A percentile compares a stretch with the other conserved stretches of the same genome.
Conservation (phyloP, 495 filamentous ascomycete genomes). For the Penicillium parvum region DNA sequence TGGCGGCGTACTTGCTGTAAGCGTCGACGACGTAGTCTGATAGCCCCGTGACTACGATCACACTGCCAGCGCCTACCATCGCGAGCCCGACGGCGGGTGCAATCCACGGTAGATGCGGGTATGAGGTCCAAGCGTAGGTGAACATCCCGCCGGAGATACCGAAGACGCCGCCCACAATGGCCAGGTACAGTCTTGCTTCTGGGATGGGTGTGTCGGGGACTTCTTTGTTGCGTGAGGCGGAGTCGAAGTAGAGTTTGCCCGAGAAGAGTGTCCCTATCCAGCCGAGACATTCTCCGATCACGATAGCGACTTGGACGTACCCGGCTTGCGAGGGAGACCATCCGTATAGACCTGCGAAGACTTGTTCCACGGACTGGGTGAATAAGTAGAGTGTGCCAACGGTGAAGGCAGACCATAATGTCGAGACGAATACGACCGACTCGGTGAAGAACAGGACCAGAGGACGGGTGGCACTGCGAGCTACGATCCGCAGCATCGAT, state of each 20-base stretch:
- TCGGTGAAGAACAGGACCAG: conserved; percentile 48
- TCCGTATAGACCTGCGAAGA: conserved; percentile 31
- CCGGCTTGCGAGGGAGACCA: conserved; percentile 31
- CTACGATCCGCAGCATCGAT: conserved; percentile 19
- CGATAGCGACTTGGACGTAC: conserved; percentile 37
- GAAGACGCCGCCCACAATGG: conserved; percentile 26
- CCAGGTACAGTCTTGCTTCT: conserved; percentile 34
- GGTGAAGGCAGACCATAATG: conserved; percentile 48
- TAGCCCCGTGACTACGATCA: conserved; percentile 27
- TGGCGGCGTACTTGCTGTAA: conserved; percentile 31
- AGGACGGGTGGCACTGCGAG: conserved; percentile 34
- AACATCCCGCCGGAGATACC: conserved; percentile 37
- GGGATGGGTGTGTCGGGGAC: conserved; percentile 30
- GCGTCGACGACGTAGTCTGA: conserved; percentile 33
- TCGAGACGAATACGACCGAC: conserved; percentile 47
- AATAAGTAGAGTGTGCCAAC: conserved; percentile 50
- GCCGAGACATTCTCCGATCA: conserved; percentile 31
- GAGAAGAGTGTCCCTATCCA: conserved; percentile 25
- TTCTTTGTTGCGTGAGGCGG: conserved; percentile 28
- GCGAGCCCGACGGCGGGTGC: conserved; percentile 35
- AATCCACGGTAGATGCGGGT: conserved; percentile 31
- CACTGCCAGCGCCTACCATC: conserved; percentile 31
- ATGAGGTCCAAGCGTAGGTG: conserved; percentile 38
- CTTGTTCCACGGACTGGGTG: conserved; percentile 42
- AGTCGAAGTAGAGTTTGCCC: conserved; percentile 26